Base-by-base conservation (phyloP, 768 basidiomycete species). In the Pisolithus microcarpus region DNA sequence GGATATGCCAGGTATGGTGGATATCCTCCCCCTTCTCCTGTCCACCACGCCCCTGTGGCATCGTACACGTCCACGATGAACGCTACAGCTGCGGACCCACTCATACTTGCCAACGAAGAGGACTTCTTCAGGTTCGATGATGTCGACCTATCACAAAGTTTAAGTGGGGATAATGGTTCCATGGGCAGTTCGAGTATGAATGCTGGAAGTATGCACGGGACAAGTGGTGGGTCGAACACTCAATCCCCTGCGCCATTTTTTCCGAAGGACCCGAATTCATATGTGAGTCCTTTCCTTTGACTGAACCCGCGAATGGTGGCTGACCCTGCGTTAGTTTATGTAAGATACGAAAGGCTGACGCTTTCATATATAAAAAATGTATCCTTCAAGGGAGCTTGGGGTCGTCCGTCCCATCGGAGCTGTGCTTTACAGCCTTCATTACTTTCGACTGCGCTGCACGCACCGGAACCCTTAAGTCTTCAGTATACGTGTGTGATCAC, bases 71-170 rank as follows among this genome's bases (percentile, higher is more conserved):
- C 44, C 16, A 6, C 45, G 18, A 19, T 36, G 13, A 19, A 15
- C 10, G 21, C 24, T 5, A 28, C 43, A 7, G 5, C 7, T 31
- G 5, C 13, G 16, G 30, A 46, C 18, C 16, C 45, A 19, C 31
- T 23, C 24, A 44, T 44, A 31, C 31, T 19, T 11, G n/a, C 34
- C 30, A 30, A 31, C 31, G 45, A 34, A 18, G 45, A 46, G 23
- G 45, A 46, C 45, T 46, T 46, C 18, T 36, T 46, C 30, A 46
- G 45, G 10, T 46, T 46, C 21, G 45, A 46, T 7, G 45, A 46
- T 7, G 30, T 34, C 16, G 45, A 46, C 16, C 19, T 31, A 8
- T 23, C 45, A 34, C 45, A n/a, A 13, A n/a, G 26, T 37, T 37
- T 31, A 11, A 36, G 31, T 37, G 45, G 43, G 11, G 30, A 26